Base-by-base conservation (phyloP, 345 rosid species). In the Erysimum cheiranthoides region DNA sequence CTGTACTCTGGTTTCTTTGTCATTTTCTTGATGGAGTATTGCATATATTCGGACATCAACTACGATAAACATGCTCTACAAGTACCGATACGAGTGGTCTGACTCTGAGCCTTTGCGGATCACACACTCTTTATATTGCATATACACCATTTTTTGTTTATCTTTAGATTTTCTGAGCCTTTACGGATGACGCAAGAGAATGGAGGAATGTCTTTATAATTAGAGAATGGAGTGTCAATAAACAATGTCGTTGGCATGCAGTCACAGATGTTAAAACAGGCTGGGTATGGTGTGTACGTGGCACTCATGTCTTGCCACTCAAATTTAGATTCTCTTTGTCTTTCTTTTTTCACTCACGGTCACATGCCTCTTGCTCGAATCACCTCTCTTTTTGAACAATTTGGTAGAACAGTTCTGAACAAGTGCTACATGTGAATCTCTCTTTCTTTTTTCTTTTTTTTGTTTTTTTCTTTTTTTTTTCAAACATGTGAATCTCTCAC, bases 361-460 rank as follows among this genome's bases (percentile, higher is more conserved):
- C 39, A 56, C 25, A 32, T n/a, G 61, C 1, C 36, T 30, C 36
- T 54, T 42, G 36, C 39, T 32, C 61, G 21, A 56, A 21, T 51
- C 3, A 51, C 13, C 14, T 25, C 31, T 51, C 13, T 50, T 56
- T 31, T 54, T 30, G 14, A 12, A 53, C 35, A 25, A 32, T 36
- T 32, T n/a, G 17, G 17, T 56, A 14, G 18, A 10, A 30, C 8
- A 54, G 18, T 14, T 30, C 36, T 31, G 39, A 31, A 57, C 62
- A 32, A 2, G 16, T 34, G 62, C 14, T 34, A 34, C 28, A 34
- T 58, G 62, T 34, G 42, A 58, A 51, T 58, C 62, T 58, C n/a
- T n/a, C n/a, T n/a, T n/a, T n/a, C n/a, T n/a, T n/a, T n/a, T n/a
- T n/a, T n/a, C n/a, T n/a, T n/a, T n/a, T n/a, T n/a, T n/a, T n/a